Evolutionary conservation across 2,329 filamentous ascomycete species (phyloP).

Genomic region (Rhytidhysteron rufulum): DNA sequence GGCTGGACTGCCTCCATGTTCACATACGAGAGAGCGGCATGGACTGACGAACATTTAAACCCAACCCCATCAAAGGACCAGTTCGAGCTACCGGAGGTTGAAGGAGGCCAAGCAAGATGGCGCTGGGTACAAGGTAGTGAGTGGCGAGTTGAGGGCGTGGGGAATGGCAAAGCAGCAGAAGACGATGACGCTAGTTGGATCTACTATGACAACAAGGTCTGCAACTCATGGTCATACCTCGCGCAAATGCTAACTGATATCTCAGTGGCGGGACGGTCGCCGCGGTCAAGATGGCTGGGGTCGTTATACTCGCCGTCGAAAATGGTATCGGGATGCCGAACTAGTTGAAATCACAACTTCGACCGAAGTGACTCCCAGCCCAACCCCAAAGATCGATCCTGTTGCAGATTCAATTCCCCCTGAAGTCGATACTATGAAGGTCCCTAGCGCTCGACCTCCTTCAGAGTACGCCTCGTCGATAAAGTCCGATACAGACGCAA

Average conservation of each 20-base stretch:
- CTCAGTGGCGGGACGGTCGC: slow-evolving; percentile 82
- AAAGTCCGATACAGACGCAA: slow-evolving; percentile 25
- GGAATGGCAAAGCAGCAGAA: slow-evolving; percentile 23
- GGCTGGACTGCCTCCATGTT: slow-evolving; percentile 93
- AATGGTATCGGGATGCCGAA: slow-evolving; percentile 96
- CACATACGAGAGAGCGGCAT: slow-evolving; percentile 81
- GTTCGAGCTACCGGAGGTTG: slow-evolving; percentile 65
- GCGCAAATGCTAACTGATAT: slow-evolving; percentile 10
- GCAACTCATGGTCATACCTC: slow-evolving; percentile 11
- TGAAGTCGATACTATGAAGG: background rate
- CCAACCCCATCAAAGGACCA: slow-evolving; percentile 69
- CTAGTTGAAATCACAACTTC: slow-evolving; percentile 67
- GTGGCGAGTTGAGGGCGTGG: slow-evolving; percentile 79
- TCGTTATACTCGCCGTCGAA: slow-evolving; percentile 84
- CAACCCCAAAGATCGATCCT: slow-evolving; percentile 35
- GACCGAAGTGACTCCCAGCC: slow-evolving; percentile 42
- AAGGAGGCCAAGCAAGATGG: slow-evolving; percentile 62
- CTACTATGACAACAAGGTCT: slow-evolving; percentile 94
- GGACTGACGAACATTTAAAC: slow-evolving; percentile 96
- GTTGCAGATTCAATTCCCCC: slow-evolving; percentile 17
- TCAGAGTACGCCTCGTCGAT: slow-evolving; percentile 23
- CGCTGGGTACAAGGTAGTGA: slow-evolving; percentile 80
- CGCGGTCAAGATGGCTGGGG: slow-evolving; percentile 88
- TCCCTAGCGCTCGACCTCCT: background rate
- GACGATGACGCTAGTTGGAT: slow-evolving; percentile 74